Evolutionary conservation across 2,329 filamentous ascomycete genomes (phyloP).

Genomic region (Sporothrix pallida): DNA sequence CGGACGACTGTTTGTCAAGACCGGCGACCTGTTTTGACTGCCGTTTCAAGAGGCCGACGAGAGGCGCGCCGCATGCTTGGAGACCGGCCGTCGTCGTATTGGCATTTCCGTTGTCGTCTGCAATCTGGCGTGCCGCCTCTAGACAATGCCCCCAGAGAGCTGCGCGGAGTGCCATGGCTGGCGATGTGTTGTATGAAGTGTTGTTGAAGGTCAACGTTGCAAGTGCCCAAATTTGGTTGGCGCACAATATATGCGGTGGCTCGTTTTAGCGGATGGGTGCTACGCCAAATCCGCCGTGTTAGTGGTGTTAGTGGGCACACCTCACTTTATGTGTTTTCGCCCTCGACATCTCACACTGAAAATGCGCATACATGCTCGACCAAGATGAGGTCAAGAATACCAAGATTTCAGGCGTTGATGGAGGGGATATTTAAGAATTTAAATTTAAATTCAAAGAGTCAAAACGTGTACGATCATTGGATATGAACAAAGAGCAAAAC

Average conservation of each 20-base stretch:
- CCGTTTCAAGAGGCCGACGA: constrained; percentile 39
- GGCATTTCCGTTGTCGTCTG: background rate
- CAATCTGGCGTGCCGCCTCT: constrained; percentile 35
- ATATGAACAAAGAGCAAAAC: background rate
- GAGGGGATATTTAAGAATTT: no score
- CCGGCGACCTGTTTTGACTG: constrained; percentile 33
- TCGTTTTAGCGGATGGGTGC: background rate
- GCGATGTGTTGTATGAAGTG: no score
- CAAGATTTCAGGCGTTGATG: no score
- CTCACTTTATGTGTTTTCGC: no score
- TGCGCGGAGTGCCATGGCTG: background rate
- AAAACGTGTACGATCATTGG: constrained; percentile 1
- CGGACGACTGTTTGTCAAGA: background rate
- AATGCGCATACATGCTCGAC: no score
- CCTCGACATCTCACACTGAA: no score
- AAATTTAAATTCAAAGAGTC: background rate
- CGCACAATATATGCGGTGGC: background rate
- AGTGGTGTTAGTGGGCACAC: no score
- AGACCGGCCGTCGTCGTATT: background rate
- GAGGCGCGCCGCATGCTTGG: constrained; percentile 37
- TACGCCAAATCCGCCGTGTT: no score
- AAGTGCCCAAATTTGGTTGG: background rate
- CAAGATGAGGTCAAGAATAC: no score
- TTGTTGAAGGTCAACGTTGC: background rate
- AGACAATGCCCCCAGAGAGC: constrained; percentile 34